Conservation (phyloP, 2,329 filamentous ascomycete species). For the Plenodomus tracheiphilus region DNA sequence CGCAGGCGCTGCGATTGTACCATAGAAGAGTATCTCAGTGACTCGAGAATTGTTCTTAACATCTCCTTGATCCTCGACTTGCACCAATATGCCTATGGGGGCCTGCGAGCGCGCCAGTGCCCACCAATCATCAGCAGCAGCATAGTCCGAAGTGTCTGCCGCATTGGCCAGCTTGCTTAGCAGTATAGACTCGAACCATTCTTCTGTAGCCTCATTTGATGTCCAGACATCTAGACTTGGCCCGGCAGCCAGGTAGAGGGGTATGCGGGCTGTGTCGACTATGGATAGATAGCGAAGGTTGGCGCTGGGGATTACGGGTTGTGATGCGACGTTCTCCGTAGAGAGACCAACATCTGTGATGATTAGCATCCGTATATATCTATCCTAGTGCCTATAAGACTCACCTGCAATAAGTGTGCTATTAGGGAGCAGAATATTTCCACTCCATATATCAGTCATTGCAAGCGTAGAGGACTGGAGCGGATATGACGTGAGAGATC, state of each 20-base stretch:
- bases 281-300: slow-evolving; percentile 43
- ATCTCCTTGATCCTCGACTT: slow-evolving; percentile 21
- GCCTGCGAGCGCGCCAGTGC: slow-evolving; percentile 41
- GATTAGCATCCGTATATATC: neutral
- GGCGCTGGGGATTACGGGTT: slow-evolving; percentile 16
- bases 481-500: neutral
- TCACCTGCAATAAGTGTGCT: slow-evolving; percentile 29
- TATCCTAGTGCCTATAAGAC: neutral
- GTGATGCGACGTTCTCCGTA: slow-evolving; percentile 19
- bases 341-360: slow-evolving; percentile 34
- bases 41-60: slow-evolving; percentile 18
- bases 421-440: slow-evolving; percentile 37
- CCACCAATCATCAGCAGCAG: slow-evolving; percentile 41
- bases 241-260: slow-evolving; percentile 46
- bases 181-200: slow-evolving; percentile 47
- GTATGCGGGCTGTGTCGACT: slow-evolving; percentile 46
- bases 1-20: slow-evolving; percentile 32
- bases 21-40: slow-evolving; percentile 54
- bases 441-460: slow-evolving; percentile 42
- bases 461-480: slow-evolving; percentile 1
- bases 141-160: slow-evolving; percentile 1
- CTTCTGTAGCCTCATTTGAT: slow-evolving; percentile 33
- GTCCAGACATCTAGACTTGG: slow-evolving; percentile 46
- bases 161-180: slow-evolving; percentile 20
- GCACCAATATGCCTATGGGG: slow-evolving; percentile 45